Conservation (phyloP, 306 rosid species). For the Malus sieversii region DNA sequence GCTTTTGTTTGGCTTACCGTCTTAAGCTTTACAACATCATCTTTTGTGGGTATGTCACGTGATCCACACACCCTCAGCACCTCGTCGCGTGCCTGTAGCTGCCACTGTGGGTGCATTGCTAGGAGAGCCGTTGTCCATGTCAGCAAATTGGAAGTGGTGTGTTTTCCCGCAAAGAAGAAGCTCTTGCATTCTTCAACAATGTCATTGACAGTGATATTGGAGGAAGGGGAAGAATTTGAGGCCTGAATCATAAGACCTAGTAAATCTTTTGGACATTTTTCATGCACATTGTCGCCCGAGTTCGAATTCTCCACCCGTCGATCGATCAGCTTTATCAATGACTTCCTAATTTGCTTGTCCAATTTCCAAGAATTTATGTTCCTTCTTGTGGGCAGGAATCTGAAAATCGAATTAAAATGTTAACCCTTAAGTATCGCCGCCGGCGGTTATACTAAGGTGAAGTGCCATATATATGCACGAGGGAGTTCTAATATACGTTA, state of each 20-base stretch:
- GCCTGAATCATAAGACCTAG: conserved; percentile 81
- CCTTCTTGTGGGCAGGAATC: conserved; percentile 73
- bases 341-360: conserved; percentile 58
- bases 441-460: neutral
- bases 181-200: conserved; percentile 96
- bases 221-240: conserved; percentile 20
- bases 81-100: conserved; percentile 90
- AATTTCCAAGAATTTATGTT: conserved; percentile 75
- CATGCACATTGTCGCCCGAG: neutral
- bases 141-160: conserved; percentile 95
- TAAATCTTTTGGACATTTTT: conserved; percentile 55
- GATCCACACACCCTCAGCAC: conserved; percentile 67
- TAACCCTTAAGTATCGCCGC: neutral
- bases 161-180: conserved; percentile 98
- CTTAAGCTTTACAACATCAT: conserved; percentile 74
- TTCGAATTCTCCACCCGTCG: conserved; percentile 24
- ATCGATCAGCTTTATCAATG: conserved; percentile 48
- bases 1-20: conserved; percentile 56
- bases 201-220: conserved; percentile 56
- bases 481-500: neutral
- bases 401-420: neutral
- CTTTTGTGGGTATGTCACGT: conserved; percentile 75
- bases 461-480: neutral
- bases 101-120: conserved; percentile 98
- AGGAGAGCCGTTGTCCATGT: conserved; percentile 94